Evolutionary conservation across 768 basidiomycete species (phyloP).

Genomic region (Russula ochroleuca): DNA sequence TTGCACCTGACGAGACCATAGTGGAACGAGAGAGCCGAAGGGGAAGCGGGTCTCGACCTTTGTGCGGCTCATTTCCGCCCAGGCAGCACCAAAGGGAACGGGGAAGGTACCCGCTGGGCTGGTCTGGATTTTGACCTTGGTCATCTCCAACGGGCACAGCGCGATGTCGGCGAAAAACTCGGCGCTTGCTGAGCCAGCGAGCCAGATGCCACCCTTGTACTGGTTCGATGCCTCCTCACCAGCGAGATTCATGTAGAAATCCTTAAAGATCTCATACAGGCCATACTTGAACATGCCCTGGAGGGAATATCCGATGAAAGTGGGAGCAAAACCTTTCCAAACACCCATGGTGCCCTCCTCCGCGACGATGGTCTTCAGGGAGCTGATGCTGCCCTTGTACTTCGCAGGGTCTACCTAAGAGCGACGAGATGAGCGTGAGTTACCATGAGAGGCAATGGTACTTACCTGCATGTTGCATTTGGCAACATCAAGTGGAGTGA

Average conservation of each 20-base stretch:
- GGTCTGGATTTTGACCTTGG: constrained; percentile 88
- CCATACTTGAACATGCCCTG: constrained; percentile 99
- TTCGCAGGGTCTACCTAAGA: constrained; percentile 69
- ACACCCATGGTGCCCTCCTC: constrained; percentile 84
- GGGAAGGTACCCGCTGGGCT: constrained; percentile 74
- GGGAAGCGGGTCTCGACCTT: constrained; percentile 75
- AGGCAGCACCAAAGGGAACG: constrained; percentile 63
- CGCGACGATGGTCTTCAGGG: constrained; percentile 60
- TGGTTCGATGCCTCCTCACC: constrained; percentile 76
- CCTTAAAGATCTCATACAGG: constrained; percentile 97
- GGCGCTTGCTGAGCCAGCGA: constrained; percentile 88
- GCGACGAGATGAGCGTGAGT: constrained; percentile 3
- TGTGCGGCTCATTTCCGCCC: constrained; percentile 63
- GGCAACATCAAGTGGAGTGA: constrained; percentile 83
- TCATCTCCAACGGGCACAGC: constrained; percentile 92
- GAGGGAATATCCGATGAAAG: constrained; percentile 87
- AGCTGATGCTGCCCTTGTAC: constrained; percentile 61
- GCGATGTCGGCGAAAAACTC: constrained; percentile 96
- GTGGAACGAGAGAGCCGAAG: constrained; percentile 79
- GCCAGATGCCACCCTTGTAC: constrained; percentile 90
- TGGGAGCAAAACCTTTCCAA: constrained; percentile 94
- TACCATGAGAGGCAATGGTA: neutral
- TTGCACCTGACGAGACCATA: constrained; percentile 82
- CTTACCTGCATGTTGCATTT: constrained; percentile 90
- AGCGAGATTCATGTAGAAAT: constrained; percentile 81